Evolutionary conservation across 2,329 filamentous ascomycete species (phyloP), one percentile per base, ranked within the genome.

Genomic region (Aspergillus proliferans): DNA sequence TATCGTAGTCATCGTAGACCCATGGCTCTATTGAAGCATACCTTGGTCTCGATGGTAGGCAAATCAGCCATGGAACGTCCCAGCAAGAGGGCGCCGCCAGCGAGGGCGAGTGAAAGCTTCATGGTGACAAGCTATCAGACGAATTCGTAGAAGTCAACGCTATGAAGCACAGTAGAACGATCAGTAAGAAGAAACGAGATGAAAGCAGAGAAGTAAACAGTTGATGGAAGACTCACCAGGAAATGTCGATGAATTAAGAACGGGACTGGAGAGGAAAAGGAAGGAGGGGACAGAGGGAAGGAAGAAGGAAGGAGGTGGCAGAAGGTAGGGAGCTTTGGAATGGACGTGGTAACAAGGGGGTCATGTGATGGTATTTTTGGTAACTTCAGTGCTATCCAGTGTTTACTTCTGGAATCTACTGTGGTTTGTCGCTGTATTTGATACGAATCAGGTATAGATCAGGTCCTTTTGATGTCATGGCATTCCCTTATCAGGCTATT

Each of bases 1-100:
- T 5, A 6, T 38, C n/a, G 9, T 38, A 38, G 34, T n/a, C 33
- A 14, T n/a, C 12, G 12, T 36, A 14, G 5, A 5, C 5, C n/a
- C 34, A n/a, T 15, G 15, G 8, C 18, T 38, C 12, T 4, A 40
- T 12, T 4, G 9, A 6, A 40, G 22, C 26, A 8, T 70, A 85
- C 84, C 80, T 91, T 91, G 77, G 77, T 74, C 49, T 78, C 71
- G 54, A 81, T 79, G 22, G 73, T 66, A 52, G 77, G 81, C 47
- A 86, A 69, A 55, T 79, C 56, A 33, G 82, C 80, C 46, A 73
- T 61, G 56, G 71, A 72, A 58, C 64, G 64, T 55, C 73, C 71
- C 19, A 43, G n/a, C 52, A 81, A 69, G 46, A 83, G 69, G 59
- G 76, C 76, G 53, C 78, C 74, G 56, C 76, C 71, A 57, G 76